Percentiles rank a stretch among this genome's conserved stretches.
phyloP scores from a whole-genome alignment of 1,284 basidiomycete genomes.

The Psilocybe mexicana region DNA sequence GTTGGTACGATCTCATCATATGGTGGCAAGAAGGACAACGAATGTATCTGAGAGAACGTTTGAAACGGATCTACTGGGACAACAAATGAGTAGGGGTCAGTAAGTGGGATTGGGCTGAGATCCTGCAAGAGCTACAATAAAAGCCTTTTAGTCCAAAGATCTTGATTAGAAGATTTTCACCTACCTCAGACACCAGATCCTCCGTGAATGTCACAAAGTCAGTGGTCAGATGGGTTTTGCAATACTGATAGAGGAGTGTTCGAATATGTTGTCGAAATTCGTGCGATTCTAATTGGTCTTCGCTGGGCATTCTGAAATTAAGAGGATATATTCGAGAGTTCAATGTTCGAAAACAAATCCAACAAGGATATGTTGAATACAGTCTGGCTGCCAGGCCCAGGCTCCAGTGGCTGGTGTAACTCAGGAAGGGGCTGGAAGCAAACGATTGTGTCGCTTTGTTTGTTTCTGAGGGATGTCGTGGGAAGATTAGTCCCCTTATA shows the following conservation, averaged over 20 bases:
- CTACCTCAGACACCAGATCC: constrained; percentile 46
- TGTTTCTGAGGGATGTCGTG: constrained; percentile 9
- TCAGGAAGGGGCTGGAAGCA: background rate
- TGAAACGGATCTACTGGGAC: constrained; percentile 54
- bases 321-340: background rate
- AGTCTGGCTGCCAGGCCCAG: too few species aligned
- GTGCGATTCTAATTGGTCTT: constrained; percentile 13
- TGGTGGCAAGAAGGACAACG: constrained; percentile 32
- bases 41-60: constrained; percentile 34
- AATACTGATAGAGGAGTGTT: constrained; percentile 53
- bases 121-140: constrained; percentile 25
- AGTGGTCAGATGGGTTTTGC: constrained; percentile 50
- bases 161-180: constrained; percentile 12
- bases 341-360: background rate
- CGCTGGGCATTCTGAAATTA: background rate
- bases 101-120: constrained; percentile 43
- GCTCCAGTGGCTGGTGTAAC: too few species aligned
- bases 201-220: constrained; percentile 59
- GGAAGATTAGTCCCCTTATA: constrained; percentile 14
- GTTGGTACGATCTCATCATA: constrained; percentile 48
- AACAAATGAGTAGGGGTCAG: constrained; percentile 49
- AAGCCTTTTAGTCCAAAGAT: background rate
- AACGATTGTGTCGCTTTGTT: constrained; percentile 8
- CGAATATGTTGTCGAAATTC: constrained; percentile 48
- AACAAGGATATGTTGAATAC: background rate